Base-by-base conservation (phyloP, 345 rosid genomes). In the Lagerstroemia speciosa region DNA sequence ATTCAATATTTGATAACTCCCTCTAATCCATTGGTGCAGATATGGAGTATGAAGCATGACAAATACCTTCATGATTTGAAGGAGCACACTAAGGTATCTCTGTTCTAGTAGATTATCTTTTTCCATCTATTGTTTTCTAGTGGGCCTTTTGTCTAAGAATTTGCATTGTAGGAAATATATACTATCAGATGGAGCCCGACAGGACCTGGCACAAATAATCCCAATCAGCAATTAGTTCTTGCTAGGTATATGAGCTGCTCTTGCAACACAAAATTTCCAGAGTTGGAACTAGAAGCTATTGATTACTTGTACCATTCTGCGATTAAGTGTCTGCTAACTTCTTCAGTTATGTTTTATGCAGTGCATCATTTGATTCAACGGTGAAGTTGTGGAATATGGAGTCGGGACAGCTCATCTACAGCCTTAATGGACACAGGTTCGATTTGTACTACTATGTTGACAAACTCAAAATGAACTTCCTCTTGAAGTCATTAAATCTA, bases 321-420 rank as follows among this genome's bases (percentile, higher is more conserved):
- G 8, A 36, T 36, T 36, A 36, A 36, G 38, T 36, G 16, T 14
- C 3, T 43, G 17, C 16, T 43, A 26, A 55, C 61, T 55, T 36
- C n/a, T n/a, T n/a, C 2, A 8, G 0, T 24, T 55, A 10, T 55
- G 48, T 16, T 55, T 11, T 26, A 46, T 68, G 63, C 84, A 95
- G 98, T 85, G 99, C 99, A 69, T 95, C 99, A 69, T 95, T 95
- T 73, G 99, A 95, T 83, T 92, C 97, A 29, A 82, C 99, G 0
- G 98, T 95, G 70, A 95, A 95, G 83, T 82, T 92, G 74, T 95
- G 98, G 99, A 97, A 95, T 76, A 94, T 90, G 70, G 97, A 95
- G 63, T 83, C 77, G 48, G 99, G 99, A 55, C 92, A 86, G 79
- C 88, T 92, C 77, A 78, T 88, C 69, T 73, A 80, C 83, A 91